A percentile compares a stretch with the other conserved stretches of the same genome.
Evolutionary conservation across 208 protist species (phyloP).

Genomic region (Leishmania martiniquensis): DNA sequence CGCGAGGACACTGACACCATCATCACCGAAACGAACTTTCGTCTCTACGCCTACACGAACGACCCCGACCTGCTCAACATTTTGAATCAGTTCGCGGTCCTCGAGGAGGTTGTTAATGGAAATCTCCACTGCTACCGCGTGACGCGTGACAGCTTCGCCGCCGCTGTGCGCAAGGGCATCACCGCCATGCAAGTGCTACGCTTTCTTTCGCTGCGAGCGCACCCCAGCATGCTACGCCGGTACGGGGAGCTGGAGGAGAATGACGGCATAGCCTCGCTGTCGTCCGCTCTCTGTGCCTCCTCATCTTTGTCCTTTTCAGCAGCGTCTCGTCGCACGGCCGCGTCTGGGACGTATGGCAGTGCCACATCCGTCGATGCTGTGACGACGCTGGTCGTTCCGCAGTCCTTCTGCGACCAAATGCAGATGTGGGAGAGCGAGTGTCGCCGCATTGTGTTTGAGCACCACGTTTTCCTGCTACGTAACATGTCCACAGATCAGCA

Average conservation of each 20-base stretch:
- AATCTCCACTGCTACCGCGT: conserved; percentile 84
- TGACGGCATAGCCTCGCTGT: background rate
- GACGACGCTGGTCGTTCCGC: conserved; percentile 59
- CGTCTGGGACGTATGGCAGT: background rate
- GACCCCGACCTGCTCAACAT: conserved; percentile 80
- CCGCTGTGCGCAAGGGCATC: conserved; percentile 77
- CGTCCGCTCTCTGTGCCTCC: background rate
- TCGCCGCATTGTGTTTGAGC: conserved; percentile 75
- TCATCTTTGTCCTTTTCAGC: background rate
- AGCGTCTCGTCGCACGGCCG: background rate
- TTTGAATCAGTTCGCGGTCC: conserved; percentile 79
- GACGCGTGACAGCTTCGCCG: conserved; percentile 78
- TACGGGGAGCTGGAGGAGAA: conserved; percentile 29
- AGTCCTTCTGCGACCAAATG: conserved; percentile 90
- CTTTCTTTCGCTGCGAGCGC: conserved; percentile 86
- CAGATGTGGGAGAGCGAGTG: conserved; percentile 90
- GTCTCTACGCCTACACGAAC: conserved; percentile 87
- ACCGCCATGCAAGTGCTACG: conserved; percentile 73
- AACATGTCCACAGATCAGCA: conserved; percentile 66
- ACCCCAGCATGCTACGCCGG: conserved; percentile 79
- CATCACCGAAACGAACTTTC: conserved; percentile 92
- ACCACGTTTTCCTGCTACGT: conserved; percentile 69
- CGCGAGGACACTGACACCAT: conserved; percentile 91
- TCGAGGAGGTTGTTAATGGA: conserved; percentile 66
- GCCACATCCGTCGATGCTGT: conserved; percentile 9